Conservation (phyloP, 345 rosid genomes). For the Nasturtium officinale region DNA sequence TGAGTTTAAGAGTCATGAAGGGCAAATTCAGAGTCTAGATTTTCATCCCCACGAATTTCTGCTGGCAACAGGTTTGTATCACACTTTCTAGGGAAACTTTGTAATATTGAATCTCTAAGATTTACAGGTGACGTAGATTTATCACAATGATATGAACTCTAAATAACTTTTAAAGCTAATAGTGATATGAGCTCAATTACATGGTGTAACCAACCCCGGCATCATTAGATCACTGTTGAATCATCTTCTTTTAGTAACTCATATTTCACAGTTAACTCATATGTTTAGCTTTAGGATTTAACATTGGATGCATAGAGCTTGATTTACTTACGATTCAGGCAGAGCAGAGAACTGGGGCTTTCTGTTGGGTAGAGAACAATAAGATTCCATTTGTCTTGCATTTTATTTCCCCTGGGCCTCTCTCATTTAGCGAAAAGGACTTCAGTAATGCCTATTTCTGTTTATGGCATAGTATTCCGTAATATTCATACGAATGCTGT, state of each 20-base stretch:
- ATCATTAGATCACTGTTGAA: slow-evolving; percentile 20
- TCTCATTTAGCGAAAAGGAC: background rate
- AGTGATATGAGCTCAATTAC: slow-evolving; percentile 7
- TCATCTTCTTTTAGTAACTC: background rate
- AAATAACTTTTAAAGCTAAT: background rate
- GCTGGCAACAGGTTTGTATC: slow-evolving; percentile 80
- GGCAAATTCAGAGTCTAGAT: slow-evolving; percentile 92
- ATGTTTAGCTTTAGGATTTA: background rate
- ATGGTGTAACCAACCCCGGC: slow-evolving; percentile 6
- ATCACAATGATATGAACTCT: slow-evolving; percentile 8
- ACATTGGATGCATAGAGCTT: background rate
- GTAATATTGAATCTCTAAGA: slow-evolving; percentile 5
- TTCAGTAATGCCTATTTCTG: slow-evolving; percentile 4
- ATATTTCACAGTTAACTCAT: background rate
- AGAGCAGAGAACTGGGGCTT: background rate
- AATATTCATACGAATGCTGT: background rate
- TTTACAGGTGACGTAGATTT: background rate
- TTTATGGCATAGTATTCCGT: background rate
- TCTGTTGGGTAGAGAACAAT: background rate
- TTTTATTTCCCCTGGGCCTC: background rate
- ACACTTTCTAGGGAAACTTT: slow-evolving; percentile 2
- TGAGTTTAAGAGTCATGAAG: slow-evolving; percentile 92
- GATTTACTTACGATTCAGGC: background rate
- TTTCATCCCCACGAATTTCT: slow-evolving; percentile 98
- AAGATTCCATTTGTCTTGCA: background rate